These are phyloP conservation scores for Paramecium caudatum DNA, from an alignment of 73 alveolate species.

Conservation along the genomic window DNA sequence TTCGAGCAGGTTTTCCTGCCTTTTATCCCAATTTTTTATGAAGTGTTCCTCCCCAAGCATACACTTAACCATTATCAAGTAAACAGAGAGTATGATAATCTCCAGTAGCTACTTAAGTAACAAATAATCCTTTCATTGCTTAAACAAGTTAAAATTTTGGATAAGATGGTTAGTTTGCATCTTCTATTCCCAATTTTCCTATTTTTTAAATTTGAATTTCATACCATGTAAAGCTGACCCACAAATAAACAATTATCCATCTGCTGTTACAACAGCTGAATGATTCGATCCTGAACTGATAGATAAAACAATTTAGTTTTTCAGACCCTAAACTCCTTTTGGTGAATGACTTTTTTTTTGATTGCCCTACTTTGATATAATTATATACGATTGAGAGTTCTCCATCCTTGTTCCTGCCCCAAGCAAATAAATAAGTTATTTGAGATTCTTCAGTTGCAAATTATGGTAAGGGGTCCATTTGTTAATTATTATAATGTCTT, in stretches of 20 bases:
- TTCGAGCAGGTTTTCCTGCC: conserved; percentile 87
- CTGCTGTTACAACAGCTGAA: conserved; percentile 91
- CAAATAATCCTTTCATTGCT: conserved; percentile 79
- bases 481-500: conserved; percentile 1
- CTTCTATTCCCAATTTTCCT: conserved; percentile 93
- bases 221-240: conserved; percentile 95
- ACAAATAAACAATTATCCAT: conserved; percentile 91
- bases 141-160: conserved; percentile 83
- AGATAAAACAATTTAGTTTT: conserved; percentile 79
- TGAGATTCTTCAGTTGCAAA: conserved; percentile 12
- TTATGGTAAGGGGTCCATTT: conserved; percentile 51
- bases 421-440: conserved; percentile 76
- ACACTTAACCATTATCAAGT: conserved; percentile 89
- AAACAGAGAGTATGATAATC: conserved; percentile 96
- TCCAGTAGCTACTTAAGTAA: conserved; percentile 94
- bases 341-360: conserved; percentile 83
- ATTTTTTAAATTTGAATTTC: not conserved
- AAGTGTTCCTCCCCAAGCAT: conserved; percentile 97
- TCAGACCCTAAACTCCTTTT: conserved; percentile 84
- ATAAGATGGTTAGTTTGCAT: conserved; percentile 77
- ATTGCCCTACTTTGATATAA: conserved; percentile 73
- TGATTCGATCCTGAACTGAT: conserved; percentile 94
- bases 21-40: conserved; percentile 93
- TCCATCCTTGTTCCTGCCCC: conserved; percentile 98
- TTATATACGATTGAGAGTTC: conserved; percentile 94